Evolutionary conservation across 2,329 filamentous ascomycete genomes (phyloP).

Genomic region (Neospermospora avenae): DNA sequence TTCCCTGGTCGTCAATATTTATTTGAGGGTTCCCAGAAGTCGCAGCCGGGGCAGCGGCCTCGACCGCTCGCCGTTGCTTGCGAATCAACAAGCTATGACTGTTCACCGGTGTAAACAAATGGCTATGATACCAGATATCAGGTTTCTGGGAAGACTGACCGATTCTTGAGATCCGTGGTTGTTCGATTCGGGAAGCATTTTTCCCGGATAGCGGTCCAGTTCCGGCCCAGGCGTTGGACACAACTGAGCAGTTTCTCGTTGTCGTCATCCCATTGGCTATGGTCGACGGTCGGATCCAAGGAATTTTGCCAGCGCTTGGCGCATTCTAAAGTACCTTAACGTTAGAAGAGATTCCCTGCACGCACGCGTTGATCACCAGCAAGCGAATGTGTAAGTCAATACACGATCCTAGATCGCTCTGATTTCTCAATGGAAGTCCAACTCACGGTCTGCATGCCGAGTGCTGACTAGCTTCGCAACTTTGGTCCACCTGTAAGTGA

Average conservation of each 20-base stretch:
- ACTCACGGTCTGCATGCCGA: background rate
- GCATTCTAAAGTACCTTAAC: background rate
- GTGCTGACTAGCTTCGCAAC: background rate
- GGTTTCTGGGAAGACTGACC: background rate
- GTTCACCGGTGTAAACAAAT: background rate
- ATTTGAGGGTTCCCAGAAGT: background rate
- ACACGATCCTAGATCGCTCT: background rate
- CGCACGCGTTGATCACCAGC: background rate
- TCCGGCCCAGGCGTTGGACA: background rate
- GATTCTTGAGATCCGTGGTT: background rate
- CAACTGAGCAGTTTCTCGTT: background rate
- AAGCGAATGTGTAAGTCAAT: background rate
- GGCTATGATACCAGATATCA: background rate
- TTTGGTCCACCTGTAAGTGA: background rate
- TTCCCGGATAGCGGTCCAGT: background rate
- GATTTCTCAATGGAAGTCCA: background rate
- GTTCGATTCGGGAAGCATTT: background rate
- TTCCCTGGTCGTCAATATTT: background rate
- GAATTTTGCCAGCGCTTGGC: background rate
- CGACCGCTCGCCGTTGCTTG: background rate
- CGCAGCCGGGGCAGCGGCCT: background rate
- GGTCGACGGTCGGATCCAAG: background rate
- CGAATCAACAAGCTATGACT: background rate
- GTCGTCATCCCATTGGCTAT: background rate
- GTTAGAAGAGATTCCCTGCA: background rate